phyloP scores from a whole-genome alignment of 2,329 filamentous ascomycete species.

The Aspergillus quadricinctus region DNA sequence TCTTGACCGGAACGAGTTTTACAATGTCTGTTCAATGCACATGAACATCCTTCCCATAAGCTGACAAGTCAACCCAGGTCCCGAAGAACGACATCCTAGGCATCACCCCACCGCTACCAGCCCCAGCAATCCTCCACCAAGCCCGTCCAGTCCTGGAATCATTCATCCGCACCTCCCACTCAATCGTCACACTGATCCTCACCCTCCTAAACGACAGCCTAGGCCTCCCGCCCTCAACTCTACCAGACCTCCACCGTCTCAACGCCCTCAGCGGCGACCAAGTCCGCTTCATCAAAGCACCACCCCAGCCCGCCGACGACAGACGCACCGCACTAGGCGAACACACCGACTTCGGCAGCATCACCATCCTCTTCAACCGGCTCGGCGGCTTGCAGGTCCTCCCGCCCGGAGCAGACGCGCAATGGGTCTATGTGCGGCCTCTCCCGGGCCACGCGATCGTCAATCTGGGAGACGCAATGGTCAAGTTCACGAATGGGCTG shows the following conservation, averaged over 20 bases:
- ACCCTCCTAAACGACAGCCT: conserved; percentile 44
- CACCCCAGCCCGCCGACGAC: conserved; percentile 44
- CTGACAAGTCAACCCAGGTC: conserved; percentile 26
- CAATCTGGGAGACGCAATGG: conserved; percentile 43
- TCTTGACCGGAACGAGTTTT: conserved; percentile 51
- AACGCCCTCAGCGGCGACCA: conserved; percentile 46
- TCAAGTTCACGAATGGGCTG: conserved; percentile 42
- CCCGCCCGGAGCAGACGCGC: conserved; percentile 36
- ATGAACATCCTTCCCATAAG: not conserved
- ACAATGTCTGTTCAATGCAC: conserved; percentile 41
- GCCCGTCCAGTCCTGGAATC: conserved; percentile 36
- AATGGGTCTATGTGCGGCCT: conserved; percentile 53
- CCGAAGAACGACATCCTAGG: conserved; percentile 51
- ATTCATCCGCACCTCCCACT: conserved; percentile 45
- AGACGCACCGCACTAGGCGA: conserved; percentile 45
- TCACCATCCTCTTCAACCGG: conserved; percentile 55
- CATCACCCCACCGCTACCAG: conserved; percentile 35
- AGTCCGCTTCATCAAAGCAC: conserved; percentile 50
- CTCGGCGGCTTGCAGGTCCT: conserved; percentile 53
- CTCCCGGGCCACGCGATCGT: conserved; percentile 45
- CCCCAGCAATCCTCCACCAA: conserved; percentile 38
- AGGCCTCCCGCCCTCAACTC: conserved; percentile 36
- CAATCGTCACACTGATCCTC: conserved; percentile 44
- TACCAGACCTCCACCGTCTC: conserved; percentile 46
- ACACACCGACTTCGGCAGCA: conserved; percentile 55